These are phyloP conservation scores for Ganoderma lucidum DNA, from an alignment of 1,284 basidiomycete species.

Conservation along the genomic window DNA sequence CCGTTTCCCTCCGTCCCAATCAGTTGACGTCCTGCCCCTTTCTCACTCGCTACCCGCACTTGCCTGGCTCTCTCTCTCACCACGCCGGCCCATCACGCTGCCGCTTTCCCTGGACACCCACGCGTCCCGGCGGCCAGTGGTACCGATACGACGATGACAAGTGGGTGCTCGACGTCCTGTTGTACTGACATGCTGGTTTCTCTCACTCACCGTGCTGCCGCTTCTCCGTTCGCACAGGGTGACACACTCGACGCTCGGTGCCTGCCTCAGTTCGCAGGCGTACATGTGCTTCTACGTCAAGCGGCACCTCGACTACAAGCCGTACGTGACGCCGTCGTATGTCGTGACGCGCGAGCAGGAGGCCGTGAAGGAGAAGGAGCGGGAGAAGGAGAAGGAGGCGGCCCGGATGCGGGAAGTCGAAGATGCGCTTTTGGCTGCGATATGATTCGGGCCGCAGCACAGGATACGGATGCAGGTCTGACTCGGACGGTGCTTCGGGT, in stretches of 20 bases:
- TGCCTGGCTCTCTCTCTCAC: background rate
- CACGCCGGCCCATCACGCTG: background rate
- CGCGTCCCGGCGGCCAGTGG: slow-evolving; percentile 64
- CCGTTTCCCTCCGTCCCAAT: background rate
- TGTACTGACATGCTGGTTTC: background rate
- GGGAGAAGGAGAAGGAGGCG: slow-evolving; percentile 61
- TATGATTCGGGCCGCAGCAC: slow-evolving; percentile 35
- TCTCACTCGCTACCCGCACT: background rate
- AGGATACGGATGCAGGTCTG: background rate
- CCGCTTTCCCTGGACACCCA: slow-evolving; percentile 6
- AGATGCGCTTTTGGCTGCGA: slow-evolving; percentile 61
- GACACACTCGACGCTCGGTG: slow-evolving; percentile 69
- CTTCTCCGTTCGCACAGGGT: slow-evolving; percentile 56
- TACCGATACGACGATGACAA: slow-evolving; percentile 96
- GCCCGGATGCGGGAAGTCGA: slow-evolving; percentile 68
- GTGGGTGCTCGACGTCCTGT: slow-evolving; percentile 49
- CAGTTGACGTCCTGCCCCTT: background rate
- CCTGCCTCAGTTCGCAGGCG: slow-evolving; percentile 74
- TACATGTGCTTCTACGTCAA: slow-evolving; percentile 97
- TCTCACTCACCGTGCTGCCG: background rate
- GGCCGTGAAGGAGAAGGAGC: slow-evolving; percentile 69
- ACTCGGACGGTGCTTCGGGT: background rate
- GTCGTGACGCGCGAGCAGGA: slow-evolving; percentile 73
- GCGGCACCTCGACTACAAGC: slow-evolving; percentile 83
- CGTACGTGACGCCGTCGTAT: slow-evolving; percentile 71